phyloP scores from a whole-genome alignment of 2,329 filamentous ascomycete species.

The Pseudogymnoascus sp. region DNA sequence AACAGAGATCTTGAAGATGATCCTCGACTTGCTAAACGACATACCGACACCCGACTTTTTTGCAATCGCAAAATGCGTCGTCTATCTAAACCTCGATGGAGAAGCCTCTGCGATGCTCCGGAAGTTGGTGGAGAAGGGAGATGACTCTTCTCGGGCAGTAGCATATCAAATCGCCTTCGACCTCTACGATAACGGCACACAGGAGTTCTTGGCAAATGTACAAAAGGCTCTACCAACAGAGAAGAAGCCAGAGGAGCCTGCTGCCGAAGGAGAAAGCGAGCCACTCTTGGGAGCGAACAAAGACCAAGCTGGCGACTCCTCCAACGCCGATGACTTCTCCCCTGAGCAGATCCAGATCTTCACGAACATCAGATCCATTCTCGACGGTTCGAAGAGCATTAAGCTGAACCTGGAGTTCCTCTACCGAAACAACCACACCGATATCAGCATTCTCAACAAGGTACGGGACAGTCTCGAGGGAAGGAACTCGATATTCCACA shows the following conservation, averaged over 20 bases:
- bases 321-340: constrained; percentile 29
- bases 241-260: constrained; percentile 43
- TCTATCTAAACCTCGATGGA: constrained; percentile 86
- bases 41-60: constrained; percentile 94
- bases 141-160: constrained; percentile 69
- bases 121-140: constrained; percentile 70
- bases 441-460: constrained; percentile 89
- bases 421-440: constrained; percentile 89
- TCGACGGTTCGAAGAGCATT: constrained; percentile 89
- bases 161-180: constrained; percentile 98
- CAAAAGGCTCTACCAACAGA: constrained; percentile 67
- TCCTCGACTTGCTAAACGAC: constrained; percentile 90
- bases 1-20: constrained; percentile 76
- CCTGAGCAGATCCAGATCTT: constrained; percentile 51
- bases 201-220: constrained; percentile 90
- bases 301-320: constrained; percentile 29
- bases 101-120: constrained; percentile 82
- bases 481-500: constrained; percentile 97
- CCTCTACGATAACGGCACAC: constrained; percentile 95
- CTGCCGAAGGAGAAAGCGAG: constrained; percentile 50
- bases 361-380: constrained; percentile 57
- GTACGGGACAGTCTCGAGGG: constrained; percentile 92
- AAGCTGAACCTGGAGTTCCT: constrained; percentile 93
- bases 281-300: constrained; percentile 48
- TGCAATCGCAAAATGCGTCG: constrained; percentile 93